Conservation (phyloP, 2,329 filamentous ascomycete genomes). For the Ophiobolus disseminans region DNA sequence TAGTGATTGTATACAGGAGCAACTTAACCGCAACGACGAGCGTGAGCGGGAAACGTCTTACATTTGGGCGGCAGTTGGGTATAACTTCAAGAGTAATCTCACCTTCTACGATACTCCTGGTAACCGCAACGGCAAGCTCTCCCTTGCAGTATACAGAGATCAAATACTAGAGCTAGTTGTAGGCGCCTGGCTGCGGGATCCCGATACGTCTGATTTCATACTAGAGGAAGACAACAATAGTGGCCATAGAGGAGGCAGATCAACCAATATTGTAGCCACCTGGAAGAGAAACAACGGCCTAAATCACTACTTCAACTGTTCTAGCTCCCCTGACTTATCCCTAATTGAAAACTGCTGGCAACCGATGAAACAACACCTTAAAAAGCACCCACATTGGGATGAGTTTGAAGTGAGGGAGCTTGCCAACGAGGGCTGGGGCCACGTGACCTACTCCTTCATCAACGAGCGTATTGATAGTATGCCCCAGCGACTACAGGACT, state of each 20-base stretch:
- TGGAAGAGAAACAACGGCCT: constrained; percentile 2
- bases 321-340: constrained; percentile 7
- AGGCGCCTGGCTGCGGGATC: constrained; percentile 1
- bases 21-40: background rate
- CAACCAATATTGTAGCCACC: constrained; percentile 5
- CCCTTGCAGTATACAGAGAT: constrained; percentile 3
- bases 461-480: constrained; percentile 4
- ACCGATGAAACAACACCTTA: constrained; percentile 10
- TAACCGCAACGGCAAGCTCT: constrained; percentile 9
- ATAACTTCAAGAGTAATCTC: constrained; percentile 4
- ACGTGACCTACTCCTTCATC: background rate
- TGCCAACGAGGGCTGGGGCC: background rate
- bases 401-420: background rate
- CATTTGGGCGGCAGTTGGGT: constrained; percentile 1
- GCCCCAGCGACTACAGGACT: constrained; percentile 3
- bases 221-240: too few relatives aligned
- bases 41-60: background rate
- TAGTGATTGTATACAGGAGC: constrained; percentile 1
- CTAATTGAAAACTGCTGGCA: constrained; percentile 17
- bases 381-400: constrained; percentile 3
- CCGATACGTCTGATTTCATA: background rate
- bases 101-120: constrained; percentile 6
- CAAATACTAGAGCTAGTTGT: too few relatives aligned
- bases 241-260: background rate
- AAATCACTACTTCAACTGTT: constrained; percentile 13